Evolutionary conservation across 805 yeast species (phyloP).

Genomic region (Yarrowia sp.): DNA sequence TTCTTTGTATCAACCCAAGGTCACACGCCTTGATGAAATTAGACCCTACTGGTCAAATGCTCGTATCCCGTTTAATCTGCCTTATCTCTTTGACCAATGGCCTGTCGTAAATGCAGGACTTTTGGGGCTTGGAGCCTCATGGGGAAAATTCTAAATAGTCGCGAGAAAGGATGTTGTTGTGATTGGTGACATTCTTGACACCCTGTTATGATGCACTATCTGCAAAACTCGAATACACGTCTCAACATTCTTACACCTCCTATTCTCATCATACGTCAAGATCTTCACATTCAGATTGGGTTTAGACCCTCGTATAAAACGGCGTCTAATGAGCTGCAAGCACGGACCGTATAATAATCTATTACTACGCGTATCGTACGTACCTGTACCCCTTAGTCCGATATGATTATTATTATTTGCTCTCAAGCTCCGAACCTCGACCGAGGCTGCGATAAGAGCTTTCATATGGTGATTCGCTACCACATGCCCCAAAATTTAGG

Average conservation of each 20-base stretch:
- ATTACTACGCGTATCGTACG: too few species aligned
- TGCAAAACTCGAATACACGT: too few species aligned
- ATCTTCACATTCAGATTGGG: background rate
- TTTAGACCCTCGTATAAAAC: background rate
- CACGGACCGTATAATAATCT: background rate
- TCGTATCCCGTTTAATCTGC: background rate
- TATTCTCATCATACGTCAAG: background rate
- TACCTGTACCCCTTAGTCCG: background rate
- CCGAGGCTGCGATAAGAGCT: background rate
- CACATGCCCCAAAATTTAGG: background rate
- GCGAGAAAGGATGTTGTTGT: too few species aligned
- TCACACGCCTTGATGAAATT: too few species aligned
- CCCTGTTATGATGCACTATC: too few species aligned
- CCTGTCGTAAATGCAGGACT: background rate
- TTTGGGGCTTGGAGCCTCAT: background rate
- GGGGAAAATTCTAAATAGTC: background rate
- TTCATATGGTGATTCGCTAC: background rate
- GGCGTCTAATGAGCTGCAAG: background rate
- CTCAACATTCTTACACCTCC: too few species aligned
- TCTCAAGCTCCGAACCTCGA: background rate
- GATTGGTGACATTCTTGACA: too few species aligned
- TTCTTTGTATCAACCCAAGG: too few species aligned
- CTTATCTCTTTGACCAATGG: background rate
- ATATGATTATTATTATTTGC: too few species aligned
- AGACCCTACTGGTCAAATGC: too few species aligned